Evolutionary conservation across 257 asterid genomes (phyloP).

Genomic region (Solanum bulbocastanum): DNA sequence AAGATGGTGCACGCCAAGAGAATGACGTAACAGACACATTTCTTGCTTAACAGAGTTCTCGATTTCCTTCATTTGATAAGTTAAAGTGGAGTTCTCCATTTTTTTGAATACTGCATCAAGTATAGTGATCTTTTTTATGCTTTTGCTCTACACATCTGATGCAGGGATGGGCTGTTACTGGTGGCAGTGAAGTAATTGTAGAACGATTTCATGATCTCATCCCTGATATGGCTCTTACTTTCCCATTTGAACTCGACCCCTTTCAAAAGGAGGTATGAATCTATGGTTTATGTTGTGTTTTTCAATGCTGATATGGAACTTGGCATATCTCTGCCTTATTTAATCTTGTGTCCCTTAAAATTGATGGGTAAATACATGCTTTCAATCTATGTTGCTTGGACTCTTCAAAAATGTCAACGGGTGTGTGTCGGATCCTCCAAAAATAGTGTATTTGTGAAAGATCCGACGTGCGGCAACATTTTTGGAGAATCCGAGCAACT

Average conservation of each 20-base stretch:
- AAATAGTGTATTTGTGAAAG: background rate
- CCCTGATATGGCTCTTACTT: constrained; percentile 92
- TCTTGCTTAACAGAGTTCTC: background rate
- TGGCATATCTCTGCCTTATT: background rate
- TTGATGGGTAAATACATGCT: background rate
- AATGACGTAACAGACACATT: constrained; percentile 43
- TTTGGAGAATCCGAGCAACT: background rate
- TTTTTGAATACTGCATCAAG: background rate
- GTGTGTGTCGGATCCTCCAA: background rate
- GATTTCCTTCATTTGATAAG: background rate
- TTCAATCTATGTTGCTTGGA: background rate
- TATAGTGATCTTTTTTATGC: background rate
- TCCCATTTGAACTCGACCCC: constrained; percentile 91
- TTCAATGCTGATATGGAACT: background rate
- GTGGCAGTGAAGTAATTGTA: constrained; percentile 51
- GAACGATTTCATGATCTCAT: constrained; percentile 71
- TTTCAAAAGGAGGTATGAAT: constrained; percentile 88
- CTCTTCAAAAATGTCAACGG: background rate
- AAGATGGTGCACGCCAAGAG: constrained; percentile 22
- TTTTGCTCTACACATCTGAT: constrained; percentile 5
- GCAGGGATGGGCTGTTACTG: constrained; percentile 76
- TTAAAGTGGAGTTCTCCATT: background rate
- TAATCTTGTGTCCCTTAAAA: background rate
- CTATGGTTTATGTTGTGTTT: background rate
- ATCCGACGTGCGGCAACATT: background rate